phyloP scores from a whole-genome alignment of 345 rosid species.

The Hypericum perforatum region DNA sequence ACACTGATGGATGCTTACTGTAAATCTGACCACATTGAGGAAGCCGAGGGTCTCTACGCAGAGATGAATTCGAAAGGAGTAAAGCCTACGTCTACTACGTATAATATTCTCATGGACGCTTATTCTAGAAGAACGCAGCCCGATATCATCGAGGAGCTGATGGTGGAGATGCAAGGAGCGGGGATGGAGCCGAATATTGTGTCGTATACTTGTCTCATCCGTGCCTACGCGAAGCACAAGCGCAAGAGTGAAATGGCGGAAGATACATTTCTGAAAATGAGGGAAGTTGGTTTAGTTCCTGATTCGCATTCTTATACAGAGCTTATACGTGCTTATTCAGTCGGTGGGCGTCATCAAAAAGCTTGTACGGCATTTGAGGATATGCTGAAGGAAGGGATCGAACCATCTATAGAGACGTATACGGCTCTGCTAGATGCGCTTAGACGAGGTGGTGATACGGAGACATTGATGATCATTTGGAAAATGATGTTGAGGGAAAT shows the following conservation, averaged over 20 bases:
- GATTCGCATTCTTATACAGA: slow-evolving; percentile 74
- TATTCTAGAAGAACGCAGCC: slow-evolving; percentile 91
- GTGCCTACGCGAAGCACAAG: slow-evolving; percentile 71
- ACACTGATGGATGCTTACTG: slow-evolving; percentile 74
- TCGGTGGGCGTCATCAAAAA: slow-evolving; percentile 73
- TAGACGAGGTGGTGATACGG: slow-evolving; percentile 60
- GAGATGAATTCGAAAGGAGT: slow-evolving; percentile 67
- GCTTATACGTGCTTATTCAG: slow-evolving; percentile 81
- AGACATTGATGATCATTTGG: slow-evolving; percentile 61
- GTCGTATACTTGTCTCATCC: slow-evolving; percentile 65
- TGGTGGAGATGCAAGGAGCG: slow-evolving; percentile 54
- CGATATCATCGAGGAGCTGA: slow-evolving; percentile 52
- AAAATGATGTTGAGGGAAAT: slow-evolving; percentile 56
- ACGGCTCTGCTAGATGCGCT: slow-evolving; percentile 77
- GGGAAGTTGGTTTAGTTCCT: slow-evolving; percentile 56
- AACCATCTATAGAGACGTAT: slow-evolving; percentile 76
- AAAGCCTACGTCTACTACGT: slow-evolving; percentile 46
- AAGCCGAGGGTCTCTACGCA: slow-evolving; percentile 71
- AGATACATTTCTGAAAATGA: slow-evolving; percentile 66
- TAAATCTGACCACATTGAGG: slow-evolving; percentile 62
- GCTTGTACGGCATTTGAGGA: slow-evolving; percentile 54
- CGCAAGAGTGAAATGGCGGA: slow-evolving; percentile 82
- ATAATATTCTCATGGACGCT: slow-evolving; percentile 71
- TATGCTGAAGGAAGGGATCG: slow-evolving; percentile 54
- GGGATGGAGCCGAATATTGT: slow-evolving; percentile 55